Conservation (phyloP, 495 filamentous ascomycete species). For the Penicillium bovifimosum region DNA sequence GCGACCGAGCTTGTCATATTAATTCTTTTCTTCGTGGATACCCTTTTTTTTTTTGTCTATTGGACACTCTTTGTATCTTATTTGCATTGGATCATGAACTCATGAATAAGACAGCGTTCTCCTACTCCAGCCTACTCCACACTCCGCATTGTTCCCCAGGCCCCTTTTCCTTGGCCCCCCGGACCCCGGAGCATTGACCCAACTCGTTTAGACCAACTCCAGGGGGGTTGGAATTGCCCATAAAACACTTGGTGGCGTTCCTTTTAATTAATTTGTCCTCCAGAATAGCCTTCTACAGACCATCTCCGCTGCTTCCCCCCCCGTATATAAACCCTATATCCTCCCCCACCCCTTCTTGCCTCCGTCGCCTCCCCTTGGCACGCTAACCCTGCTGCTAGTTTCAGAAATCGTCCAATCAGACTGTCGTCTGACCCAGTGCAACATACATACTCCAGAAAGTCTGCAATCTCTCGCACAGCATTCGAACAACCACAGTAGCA, state of each 20-base stretch:
- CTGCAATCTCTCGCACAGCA: not conserved
- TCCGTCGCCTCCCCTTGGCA: slow-evolving; percentile 2
- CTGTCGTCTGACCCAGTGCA: not conserved
- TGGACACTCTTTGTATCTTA: slow-evolving; percentile 8
- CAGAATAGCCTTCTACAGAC: too few species aligned
- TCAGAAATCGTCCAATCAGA: not conserved
- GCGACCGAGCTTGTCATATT: slow-evolving; percentile 15
- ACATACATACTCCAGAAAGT: not conserved
- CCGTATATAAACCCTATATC: not conserved
- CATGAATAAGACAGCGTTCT: slow-evolving; percentile 18
- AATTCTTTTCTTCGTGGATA: slow-evolving; percentile 29
- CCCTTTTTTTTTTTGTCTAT: slow-evolving; percentile 18
- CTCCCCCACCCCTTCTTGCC: not conserved
- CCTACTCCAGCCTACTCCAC: too few species aligned
- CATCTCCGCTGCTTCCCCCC: not conserved
- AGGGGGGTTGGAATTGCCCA: not conserved
- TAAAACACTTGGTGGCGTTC: not conserved
- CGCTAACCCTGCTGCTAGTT: slow-evolving; percentile 1
- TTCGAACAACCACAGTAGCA: not conserved
- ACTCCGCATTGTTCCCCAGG: slow-evolving; percentile 4
- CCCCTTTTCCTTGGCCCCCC: not conserved
- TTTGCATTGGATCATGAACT: slow-evolving; percentile 7
- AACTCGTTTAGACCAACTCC: not conserved
- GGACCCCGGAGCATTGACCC: slow-evolving; percentile 1
- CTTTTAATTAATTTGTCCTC: not conserved